Conservation (phyloP, 768 basidiomycete genomes). For the Phaeolepiota aurea region DNA sequence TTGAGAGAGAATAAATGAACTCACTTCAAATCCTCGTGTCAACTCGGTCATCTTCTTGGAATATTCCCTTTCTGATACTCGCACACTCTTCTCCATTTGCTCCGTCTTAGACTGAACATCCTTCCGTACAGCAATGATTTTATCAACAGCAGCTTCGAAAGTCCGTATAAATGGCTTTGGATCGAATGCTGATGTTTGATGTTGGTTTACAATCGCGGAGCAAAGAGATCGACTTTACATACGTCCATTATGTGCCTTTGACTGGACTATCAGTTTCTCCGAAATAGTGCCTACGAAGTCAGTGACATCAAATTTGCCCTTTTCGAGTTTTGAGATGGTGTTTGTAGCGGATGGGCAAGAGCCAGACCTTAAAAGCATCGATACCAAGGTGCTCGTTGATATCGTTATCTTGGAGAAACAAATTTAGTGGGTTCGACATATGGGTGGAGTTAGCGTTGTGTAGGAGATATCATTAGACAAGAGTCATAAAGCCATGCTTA, state of each 20-base stretch:
- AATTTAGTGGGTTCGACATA: conserved; percentile 2
- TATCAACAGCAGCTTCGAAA: conserved; percentile 88
- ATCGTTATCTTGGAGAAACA: conserved; percentile 9
- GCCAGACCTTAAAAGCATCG: conserved; percentile 44
- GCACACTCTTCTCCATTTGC: conserved; percentile 87
- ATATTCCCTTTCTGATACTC: conserved; percentile 86
- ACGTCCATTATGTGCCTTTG: conserved; percentile 81
- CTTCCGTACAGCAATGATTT: conserved; percentile 76
- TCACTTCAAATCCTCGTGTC: conserved; percentile 88
- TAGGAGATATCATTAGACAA: too few relatives aligned
- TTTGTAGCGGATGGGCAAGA: background rate
- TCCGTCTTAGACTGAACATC: conserved; percentile 88
- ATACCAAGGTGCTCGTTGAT: conserved; percentile 46
- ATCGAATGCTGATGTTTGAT: conserved; percentile 70
- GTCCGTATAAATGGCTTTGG: conserved; percentile 89
- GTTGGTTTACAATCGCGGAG: background rate
- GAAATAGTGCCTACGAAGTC: conserved; percentile 82
- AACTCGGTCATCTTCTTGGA: conserved; percentile 91
- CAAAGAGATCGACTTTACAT: conserved; percentile 10
- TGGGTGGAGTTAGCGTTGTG: too few relatives aligned
- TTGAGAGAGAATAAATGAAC: conserved; percentile 11
- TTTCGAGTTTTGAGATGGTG: background rate
- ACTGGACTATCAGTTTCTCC: conserved; percentile 81
- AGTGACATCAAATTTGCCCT: conserved; percentile 86
- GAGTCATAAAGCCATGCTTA: background rate